Evolutionary conservation across 2,329 filamentous ascomycete species (phyloP), one percentile per base, ranked within the genome.

Genomic region (Nigrograna mackinnonii): DNA sequence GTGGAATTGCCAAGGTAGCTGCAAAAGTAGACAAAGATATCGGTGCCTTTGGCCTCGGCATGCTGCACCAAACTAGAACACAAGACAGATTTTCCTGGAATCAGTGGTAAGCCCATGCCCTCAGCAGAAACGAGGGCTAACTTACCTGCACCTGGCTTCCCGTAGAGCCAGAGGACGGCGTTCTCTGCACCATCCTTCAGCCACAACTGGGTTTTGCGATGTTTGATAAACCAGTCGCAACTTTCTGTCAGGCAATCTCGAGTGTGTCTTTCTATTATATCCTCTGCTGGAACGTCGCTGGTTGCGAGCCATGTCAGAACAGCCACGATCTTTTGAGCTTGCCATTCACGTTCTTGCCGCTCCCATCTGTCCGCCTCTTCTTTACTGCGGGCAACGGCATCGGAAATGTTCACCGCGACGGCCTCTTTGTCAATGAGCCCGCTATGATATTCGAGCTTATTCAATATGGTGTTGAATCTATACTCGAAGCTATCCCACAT

Each of bases 381-480:
- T 41, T 40, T 37, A 18, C 47, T 43, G 34, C 45, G 55, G 4
- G 36, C 40, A 26, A 47, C 41, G 4, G 53, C 45, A 32, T 53
- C 49, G 26, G 39, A 39, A 36, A 58, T 55, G 21, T 56, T 48
- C 4, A 50, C 43, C 18, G 55, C 49, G 4, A 40, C 36, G 2
- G 58, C 60, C 37, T 64, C 56, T 22, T 51, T 48, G 37, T 62
- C 57, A 7, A 57, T 43, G 7, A 63, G 41, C 22, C 57, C 55
- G 17, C 50, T 43, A 34, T 59, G 53, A 21, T 49, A 52, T 7
- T 47, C 43, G 2, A 60, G 43, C 32, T 35, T 49, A 11, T 40
- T 41, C 7, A 62, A 40, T 11, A 62, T 64, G 12, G 19, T 22
- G 13, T 50, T 30, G 22, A 61, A 60, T 1, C 54, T 49, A 14